A percentile compares a stretch with the other conserved stretches of the same genome.
These are phyloP conservation scores for Rhizopogon roseolus DNA, from an alignment of 768 basidiomycete genomes.

Conservation along the genomic window DNA sequence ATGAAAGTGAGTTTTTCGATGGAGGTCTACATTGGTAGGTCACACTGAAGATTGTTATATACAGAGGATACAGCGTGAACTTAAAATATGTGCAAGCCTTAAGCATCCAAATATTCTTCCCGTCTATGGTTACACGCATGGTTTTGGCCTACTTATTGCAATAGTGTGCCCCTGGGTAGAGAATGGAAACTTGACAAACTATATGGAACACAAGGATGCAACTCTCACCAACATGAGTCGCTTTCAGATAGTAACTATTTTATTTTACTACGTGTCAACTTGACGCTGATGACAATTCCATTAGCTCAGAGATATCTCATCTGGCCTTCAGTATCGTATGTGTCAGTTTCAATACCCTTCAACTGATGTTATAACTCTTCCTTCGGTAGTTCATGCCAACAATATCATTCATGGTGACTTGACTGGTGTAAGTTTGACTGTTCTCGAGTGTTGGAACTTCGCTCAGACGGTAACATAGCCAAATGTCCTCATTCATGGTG, in stretches of 20 bases:
- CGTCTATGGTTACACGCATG: conserved; percentile 11
- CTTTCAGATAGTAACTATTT: conserved; percentile 11
- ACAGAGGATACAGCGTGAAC: conserved; percentile 15
- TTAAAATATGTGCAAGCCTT: conserved; percentile 17
- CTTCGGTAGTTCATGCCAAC: not conserved
- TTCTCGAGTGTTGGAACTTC: not conserved
- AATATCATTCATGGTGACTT: conserved; percentile 1
- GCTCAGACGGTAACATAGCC: not conserved
- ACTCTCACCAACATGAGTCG: conserved; percentile 5
- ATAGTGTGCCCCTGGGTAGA: conserved; percentile 16
- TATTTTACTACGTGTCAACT: no score
- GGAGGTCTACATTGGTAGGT: not conserved
- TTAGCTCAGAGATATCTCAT: no score
- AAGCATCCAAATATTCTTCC: conserved; percentile 6
- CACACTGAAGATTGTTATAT: no score
- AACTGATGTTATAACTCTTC: not conserved
- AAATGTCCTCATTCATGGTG: conserved; percentile 30
- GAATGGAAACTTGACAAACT: conserved; percentile 1
- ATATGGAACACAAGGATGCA: conserved; percentile 4
- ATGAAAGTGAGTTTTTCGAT: not conserved
- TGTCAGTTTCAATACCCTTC: not conserved
- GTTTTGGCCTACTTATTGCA: conserved; percentile 13
- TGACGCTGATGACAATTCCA: no score
- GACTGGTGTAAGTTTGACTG: not conserved
- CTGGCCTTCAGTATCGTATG: no score